These are phyloP conservation scores for Candida maesae DNA, from an alignment of 805 yeast species.

Conservation along the genomic window DNA sequence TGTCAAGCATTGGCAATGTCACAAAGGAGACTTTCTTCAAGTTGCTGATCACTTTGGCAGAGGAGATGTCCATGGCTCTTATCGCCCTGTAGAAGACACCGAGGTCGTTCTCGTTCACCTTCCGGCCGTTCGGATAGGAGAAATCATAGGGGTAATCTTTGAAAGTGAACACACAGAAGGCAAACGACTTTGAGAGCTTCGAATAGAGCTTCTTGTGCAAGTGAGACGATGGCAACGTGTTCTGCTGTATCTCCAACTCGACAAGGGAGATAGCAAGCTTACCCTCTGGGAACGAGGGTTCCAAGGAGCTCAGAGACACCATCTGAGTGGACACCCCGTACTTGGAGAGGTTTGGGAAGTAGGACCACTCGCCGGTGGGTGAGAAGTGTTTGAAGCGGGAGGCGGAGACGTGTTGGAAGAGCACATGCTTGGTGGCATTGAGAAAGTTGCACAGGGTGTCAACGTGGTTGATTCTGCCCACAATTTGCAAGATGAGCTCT, in stretches of 20 bases:
- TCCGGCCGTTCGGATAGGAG: background rate
- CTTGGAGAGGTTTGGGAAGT: background rate
- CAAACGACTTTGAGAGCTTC: background rate
- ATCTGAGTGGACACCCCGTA: too few species aligned
- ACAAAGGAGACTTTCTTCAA: background rate
- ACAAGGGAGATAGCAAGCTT: constrained; percentile 1
- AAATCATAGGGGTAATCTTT: background rate
- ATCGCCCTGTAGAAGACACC: background rate
- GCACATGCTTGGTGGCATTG: background rate
- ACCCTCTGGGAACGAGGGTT: background rate
- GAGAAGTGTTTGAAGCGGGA: constrained; percentile 2
- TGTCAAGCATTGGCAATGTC: background rate
- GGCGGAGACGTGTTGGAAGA: background rate
- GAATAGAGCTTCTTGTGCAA: background rate
- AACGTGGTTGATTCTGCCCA: background rate
- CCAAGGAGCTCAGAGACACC: background rate
- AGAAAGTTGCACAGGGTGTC: constrained; percentile 1
- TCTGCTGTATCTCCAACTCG: background rate
- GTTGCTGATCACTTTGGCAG: background rate
- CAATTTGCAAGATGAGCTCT: constrained; percentile 1
- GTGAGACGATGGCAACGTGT: background rate
- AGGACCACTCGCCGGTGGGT: background rate
- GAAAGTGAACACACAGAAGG: background rate
- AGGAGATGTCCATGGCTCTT: background rate
- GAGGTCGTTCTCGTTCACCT: background rate